Percentiles rank a stretch among this genome's conserved stretches.
Conservation (phyloP, 176 grass and related monocot genomes). For the Lolium perenne region DNA sequence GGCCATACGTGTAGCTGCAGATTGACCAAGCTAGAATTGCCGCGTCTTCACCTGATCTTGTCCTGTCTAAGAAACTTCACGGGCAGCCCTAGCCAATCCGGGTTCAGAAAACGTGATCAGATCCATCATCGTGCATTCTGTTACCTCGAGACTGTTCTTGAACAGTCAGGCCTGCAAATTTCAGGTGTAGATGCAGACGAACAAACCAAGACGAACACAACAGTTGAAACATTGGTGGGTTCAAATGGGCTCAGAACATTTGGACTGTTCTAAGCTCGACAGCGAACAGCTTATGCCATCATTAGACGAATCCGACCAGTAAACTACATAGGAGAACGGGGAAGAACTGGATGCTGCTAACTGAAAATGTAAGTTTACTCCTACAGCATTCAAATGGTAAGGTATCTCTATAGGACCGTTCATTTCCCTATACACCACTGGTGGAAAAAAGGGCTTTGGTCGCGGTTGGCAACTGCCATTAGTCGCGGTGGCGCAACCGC, state of each 20-base stretch:
- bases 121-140: background rate
- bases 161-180: constrained; percentile 10
- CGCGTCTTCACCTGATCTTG: constrained; percentile 17
- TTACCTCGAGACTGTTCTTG: background rate
- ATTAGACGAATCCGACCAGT: constrained; percentile 36
- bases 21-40: background rate
- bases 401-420: constrained; percentile 39
- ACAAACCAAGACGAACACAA: background rate
- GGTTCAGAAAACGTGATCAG: background rate
- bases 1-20: background rate
- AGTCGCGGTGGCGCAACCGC: no score
- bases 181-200: background rate
- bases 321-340: constrained; percentile 32
- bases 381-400: constrained; percentile 55
- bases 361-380: constrained; percentile 44
- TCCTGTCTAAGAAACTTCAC: background rate
- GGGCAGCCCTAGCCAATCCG: background rate
- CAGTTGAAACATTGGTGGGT: background rate
- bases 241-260: constrained; percentile 18
- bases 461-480: no score
- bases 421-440: constrained; percentile 52
- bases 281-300: constrained; percentile 28
- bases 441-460: no score
- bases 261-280: constrained; percentile 42
- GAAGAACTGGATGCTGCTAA: constrained; percentile 16